These are phyloP conservation scores for Spathaspora boniae DNA, from an alignment of 805 yeast genomes.

Conservation along the genomic window DNA sequence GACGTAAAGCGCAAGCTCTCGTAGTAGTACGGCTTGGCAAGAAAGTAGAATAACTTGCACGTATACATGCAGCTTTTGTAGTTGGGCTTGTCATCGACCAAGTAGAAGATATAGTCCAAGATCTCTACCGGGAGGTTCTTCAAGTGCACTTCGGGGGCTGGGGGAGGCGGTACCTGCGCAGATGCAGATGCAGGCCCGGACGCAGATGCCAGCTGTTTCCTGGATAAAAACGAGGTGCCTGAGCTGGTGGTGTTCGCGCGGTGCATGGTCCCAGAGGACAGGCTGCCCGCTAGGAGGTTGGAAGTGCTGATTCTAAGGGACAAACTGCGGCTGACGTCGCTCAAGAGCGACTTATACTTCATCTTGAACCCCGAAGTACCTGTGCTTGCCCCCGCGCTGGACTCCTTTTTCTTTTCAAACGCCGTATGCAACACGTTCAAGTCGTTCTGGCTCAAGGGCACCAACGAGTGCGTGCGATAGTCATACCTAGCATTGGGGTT, in stretches of 20 bases:
- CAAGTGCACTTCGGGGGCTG: conserved; percentile 17
- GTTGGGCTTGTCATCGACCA: conserved; percentile 35
- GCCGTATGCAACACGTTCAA: conserved; percentile 15
- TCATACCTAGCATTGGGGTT: conserved; percentile 50
- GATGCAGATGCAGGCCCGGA: neutral
- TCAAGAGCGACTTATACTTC: conserved; percentile 46
- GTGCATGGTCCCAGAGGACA: neutral
- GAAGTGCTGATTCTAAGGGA: conserved; percentile 27
- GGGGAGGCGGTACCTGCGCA: neutral
- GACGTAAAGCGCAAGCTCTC: conserved; percentile 54
- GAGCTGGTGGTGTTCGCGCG: neutral
- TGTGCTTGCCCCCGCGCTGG: neutral
- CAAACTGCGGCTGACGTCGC: conserved; percentile 46
- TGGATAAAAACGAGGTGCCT: neutral
- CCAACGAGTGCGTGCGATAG: conserved; percentile 43
- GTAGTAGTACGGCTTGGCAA: conserved; percentile 57
- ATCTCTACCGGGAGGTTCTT: conserved; percentile 43
- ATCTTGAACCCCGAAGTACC: conserved; percentile 27
- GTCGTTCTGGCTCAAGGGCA: conserved; percentile 36
- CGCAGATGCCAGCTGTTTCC: neutral
- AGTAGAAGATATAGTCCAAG: conserved; percentile 31
- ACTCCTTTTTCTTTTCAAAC: conserved; percentile 6
- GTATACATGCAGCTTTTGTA: conserved; percentile 45
- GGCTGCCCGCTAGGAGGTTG: conserved; percentile 11
- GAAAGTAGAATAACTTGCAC: conserved; percentile 45